Conservation (phyloP, 768 basidiomycete genomes). For the Amanita phalloides region DNA sequence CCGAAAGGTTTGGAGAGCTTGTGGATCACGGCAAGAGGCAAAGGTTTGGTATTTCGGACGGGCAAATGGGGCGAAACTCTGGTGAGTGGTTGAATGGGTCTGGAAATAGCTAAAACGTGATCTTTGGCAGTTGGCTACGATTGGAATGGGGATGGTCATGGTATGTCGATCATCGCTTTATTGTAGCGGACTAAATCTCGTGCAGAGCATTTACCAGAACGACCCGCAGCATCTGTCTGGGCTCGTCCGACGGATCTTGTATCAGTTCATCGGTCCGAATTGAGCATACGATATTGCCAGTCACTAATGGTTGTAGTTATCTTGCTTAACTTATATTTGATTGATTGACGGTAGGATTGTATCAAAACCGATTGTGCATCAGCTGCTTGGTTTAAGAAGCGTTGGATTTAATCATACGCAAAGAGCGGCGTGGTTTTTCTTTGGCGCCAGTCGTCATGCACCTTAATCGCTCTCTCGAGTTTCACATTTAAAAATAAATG, state of each 20-base stretch:
- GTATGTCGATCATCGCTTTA: slow-evolving; percentile 26
- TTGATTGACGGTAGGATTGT: too few relatives aligned
- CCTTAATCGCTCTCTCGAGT: too few relatives aligned
- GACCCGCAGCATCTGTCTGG: slow-evolving; percentile 79
- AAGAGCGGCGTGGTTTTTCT: too few relatives aligned
- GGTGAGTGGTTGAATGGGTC: slow-evolving; percentile 24
- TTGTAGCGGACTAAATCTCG: background rate
- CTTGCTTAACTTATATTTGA: too few relatives aligned
- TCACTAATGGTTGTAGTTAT: too few relatives aligned
- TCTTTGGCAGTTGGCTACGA: slow-evolving; percentile 39
- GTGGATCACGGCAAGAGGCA: slow-evolving; percentile 74
- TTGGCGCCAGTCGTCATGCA: too few relatives aligned
- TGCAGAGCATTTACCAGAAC: slow-evolving; percentile 69
- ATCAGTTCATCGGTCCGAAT: slow-evolving; percentile 87
- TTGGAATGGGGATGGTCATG: slow-evolving; percentile 92
- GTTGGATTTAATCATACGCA: too few relatives aligned
- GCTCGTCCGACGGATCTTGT: slow-evolving; percentile 69
- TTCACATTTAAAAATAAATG: too few relatives aligned
- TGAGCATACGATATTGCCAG: slow-evolving; percentile 13
- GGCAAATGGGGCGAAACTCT: slow-evolving; percentile 61
- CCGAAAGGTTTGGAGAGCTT: slow-evolving; percentile 86
- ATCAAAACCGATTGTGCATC: too few relatives aligned
- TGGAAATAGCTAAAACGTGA: slow-evolving; percentile 4
- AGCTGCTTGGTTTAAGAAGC: too few relatives aligned
- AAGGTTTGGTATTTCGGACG: slow-evolving; percentile 63